Conservation (phyloP, 192 early-diverging fungal species). For the Entomortierella chlamydospora region DNA sequence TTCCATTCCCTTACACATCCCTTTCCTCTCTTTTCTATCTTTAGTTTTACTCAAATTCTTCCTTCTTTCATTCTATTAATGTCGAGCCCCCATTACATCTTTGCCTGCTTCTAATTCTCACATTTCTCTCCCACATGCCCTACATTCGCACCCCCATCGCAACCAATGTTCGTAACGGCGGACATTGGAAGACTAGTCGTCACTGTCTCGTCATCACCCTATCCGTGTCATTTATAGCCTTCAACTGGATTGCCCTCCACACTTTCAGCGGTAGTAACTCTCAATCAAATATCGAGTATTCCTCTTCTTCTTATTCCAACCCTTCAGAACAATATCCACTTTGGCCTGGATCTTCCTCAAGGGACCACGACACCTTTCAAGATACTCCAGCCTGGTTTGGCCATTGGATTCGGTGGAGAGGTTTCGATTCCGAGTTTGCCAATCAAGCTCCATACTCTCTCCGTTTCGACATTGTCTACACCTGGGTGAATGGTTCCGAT, state of each 20-base stretch:
- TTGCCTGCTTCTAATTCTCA: too few relatives aligned
- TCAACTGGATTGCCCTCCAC: slow-evolving; percentile 41
- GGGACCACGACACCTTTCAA: neutral
- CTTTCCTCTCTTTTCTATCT: too few relatives aligned
- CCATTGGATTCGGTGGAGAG: slow-evolving; percentile 47
- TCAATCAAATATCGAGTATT: neutral
- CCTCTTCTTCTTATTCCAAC: neutral
- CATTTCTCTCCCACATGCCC: slow-evolving; percentile 32
- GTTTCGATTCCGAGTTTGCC: slow-evolving; percentile 13
- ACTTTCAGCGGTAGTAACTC: slow-evolving; percentile 6
- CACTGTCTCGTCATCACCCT: slow-evolving; percentile 41
- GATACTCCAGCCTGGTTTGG: slow-evolving; percentile 17
- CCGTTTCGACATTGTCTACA: slow-evolving; percentile 52
- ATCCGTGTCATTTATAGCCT: slow-evolving; percentile 27
- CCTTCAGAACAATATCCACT: neutral
- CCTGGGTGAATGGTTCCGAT: slow-evolving; percentile 61
- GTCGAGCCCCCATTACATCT: too few relatives aligned
- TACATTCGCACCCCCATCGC: slow-evolving; percentile 24
- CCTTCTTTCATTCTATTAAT: too few relatives aligned
- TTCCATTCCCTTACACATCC: too few relatives aligned
- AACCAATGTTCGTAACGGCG: neutral
- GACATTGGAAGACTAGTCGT: slow-evolving; percentile 9
- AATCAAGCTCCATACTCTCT: neutral
- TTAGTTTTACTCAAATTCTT: too few relatives aligned
- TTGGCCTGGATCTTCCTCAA: neutral